phyloP scores from a whole-genome alignment of 441 rosid genomes.

The Euphorbia celastroides region DNA sequence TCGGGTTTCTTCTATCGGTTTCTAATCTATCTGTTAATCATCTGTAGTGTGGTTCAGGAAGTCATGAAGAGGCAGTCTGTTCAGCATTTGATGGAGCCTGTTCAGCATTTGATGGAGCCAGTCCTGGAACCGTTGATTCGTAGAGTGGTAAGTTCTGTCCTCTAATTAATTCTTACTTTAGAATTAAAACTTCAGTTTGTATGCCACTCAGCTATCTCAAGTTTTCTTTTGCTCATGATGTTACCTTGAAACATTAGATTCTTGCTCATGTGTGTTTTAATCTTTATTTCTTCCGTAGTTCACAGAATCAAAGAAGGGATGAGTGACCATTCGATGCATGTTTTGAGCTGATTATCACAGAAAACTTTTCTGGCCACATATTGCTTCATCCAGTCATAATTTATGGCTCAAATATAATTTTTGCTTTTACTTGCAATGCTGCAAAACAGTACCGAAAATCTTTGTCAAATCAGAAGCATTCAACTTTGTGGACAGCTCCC shows the following conservation, averaged over 20 bases:
- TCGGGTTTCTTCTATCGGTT: slow-evolving; percentile 1
- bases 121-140: slow-evolving; percentile 91
- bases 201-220: background rate
- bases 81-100: slow-evolving; percentile 69
- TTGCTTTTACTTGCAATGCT: background rate
- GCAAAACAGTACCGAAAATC: background rate
- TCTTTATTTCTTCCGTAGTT: background rate
- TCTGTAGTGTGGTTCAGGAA: slow-evolving; percentile 85
- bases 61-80: slow-evolving; percentile 72
- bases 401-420: background rate
- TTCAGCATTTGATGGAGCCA: slow-evolving; percentile 72
- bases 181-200: background rate
- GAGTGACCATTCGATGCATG: background rate
- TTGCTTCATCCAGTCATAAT: background rate
- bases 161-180: background rate
- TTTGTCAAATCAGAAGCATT: background rate
- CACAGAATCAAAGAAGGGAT: background rate
- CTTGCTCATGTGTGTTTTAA: background rate
- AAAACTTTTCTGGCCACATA: background rate
- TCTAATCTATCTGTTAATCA: slow-evolving; percentile 21
- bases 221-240: background rate
- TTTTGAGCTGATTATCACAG: background rate
- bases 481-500: background rate
- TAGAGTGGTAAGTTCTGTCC: slow-evolving; percentile 60
- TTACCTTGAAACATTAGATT: background rate